Evolutionary conservation across 1,284 basidiomycete genomes (phyloP).

Genomic region (Microbotryum violaceum): DNA sequence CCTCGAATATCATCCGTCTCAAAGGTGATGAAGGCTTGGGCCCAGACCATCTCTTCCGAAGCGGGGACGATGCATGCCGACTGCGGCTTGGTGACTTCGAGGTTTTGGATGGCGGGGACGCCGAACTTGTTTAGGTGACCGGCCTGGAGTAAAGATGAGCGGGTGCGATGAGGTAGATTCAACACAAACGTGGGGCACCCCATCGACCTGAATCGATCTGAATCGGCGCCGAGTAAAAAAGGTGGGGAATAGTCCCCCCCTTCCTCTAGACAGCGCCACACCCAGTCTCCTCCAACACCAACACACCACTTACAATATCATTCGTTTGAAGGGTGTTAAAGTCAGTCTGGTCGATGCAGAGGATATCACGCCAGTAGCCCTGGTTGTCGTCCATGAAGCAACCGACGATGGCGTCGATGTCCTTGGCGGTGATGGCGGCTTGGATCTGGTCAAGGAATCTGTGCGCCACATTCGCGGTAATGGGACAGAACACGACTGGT

Average conservation of each 20-base stretch:
- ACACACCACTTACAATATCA: constrained; percentile 2
- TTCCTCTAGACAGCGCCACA: constrained; percentile 3
- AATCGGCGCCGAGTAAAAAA: no score
- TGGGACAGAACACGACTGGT: no score
- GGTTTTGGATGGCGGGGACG: constrained; percentile 24
- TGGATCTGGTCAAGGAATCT: constrained; percentile 49
- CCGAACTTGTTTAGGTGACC: constrained; percentile 29
- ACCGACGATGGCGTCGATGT: constrained; percentile 37
- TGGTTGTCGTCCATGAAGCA: constrained; percentile 27
- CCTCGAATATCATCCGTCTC: constrained; percentile 32
- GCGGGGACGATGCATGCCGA: constrained; percentile 5
- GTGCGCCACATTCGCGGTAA: constrained; percentile 38
- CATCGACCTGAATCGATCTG: neutral
- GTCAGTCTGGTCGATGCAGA: constrained; percentile 28
- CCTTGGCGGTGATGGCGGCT: constrained; percentile 38
- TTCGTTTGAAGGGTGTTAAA: constrained; percentile 30
- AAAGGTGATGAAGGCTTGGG: constrained; percentile 31
- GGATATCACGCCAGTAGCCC: constrained; percentile 34
- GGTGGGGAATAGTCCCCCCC: no score
- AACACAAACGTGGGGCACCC: neutral
- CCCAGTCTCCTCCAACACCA: neutral
- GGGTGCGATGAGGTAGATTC: neutral
- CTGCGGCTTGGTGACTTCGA: constrained; percentile 19
- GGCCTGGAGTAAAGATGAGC: neutral
- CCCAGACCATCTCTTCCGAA: constrained; percentile 24